A percentile compares a stretch with the other conserved stretches of the same genome.
phyloP scores from a whole-genome alignment of 2,329 filamentous ascomycete species.

The Pseudodiploospora longispora region DNA sequence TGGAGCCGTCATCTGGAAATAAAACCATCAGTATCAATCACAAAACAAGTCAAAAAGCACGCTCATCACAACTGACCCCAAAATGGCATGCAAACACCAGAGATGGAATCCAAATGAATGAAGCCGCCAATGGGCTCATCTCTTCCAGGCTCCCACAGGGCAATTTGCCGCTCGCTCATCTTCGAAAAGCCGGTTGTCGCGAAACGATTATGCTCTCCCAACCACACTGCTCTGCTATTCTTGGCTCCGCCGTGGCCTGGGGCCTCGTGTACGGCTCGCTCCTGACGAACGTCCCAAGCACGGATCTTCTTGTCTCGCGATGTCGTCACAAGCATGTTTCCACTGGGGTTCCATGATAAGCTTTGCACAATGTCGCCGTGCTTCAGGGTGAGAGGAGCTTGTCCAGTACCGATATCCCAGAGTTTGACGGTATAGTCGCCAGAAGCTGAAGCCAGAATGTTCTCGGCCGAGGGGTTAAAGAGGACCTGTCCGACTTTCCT shows the following conservation, averaged over 20 bases:
- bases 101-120: constrained; percentile 85
- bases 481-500: constrained; percentile 97
- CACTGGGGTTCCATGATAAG: constrained; percentile 89
- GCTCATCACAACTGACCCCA: constrained; percentile 56
- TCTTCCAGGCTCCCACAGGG: constrained; percentile 86
- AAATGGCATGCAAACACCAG: constrained; percentile 98
- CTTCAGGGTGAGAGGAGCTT: constrained; percentile 67
- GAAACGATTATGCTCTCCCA: constrained; percentile 93
- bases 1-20: constrained; percentile 69
- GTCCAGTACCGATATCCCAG: constrained; percentile 82
- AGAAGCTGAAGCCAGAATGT: constrained; percentile 88
- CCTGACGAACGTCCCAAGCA: constrained; percentile 94
- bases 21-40: constrained; percentile 14
- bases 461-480: constrained; percentile 94
- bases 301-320: constrained; percentile 97
- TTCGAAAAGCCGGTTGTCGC: constrained; percentile 95
- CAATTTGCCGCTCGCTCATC: constrained; percentile 96
- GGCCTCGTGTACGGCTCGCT: constrained; percentile 76
- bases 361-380: constrained; percentile 92
- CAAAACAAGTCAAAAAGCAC: background rate
- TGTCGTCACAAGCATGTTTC: constrained; percentile 79
- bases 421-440: constrained; percentile 93
- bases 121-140: constrained; percentile 86
- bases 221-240: constrained; percentile 94
- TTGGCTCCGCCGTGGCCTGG: constrained; percentile 87